These are phyloP conservation scores for Phytophthora constricta DNA, from an alignment of 352 stramenopile species.

Conservation along the genomic window DNA sequence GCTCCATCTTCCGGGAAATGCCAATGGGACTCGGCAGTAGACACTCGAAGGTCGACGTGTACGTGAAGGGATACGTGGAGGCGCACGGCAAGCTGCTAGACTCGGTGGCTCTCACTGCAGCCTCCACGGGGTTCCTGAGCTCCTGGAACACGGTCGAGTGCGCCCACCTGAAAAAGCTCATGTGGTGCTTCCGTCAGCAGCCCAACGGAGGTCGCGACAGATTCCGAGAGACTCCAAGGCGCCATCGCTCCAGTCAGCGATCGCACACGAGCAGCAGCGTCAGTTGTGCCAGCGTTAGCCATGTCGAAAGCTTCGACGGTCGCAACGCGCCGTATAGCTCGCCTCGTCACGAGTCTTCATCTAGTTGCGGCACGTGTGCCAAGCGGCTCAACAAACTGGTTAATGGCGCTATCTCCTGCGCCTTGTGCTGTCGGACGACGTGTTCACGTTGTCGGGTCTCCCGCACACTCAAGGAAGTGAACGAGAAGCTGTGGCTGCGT, in stretches of 20 bases:
- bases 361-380: slow-evolving; percentile 30
- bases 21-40: slow-evolving; percentile 21
- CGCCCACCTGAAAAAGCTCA: slow-evolving; percentile 53
- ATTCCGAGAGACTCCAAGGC: slow-evolving; percentile 1
- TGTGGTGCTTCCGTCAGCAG: slow-evolving; percentile 41
- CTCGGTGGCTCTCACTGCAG: slow-evolving; percentile 44
- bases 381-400: slow-evolving; percentile 28
- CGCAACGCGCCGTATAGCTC: not conserved
- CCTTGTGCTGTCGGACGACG: slow-evolving; percentile 23
- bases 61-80: slow-evolving; percentile 48
- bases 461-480: slow-evolving; percentile 41
- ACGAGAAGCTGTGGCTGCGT: slow-evolving; percentile 27
- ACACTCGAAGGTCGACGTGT: slow-evolving; percentile 44
- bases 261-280: slow-evolving; percentile 28
- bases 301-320: no score
- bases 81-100: slow-evolving; percentile 49
- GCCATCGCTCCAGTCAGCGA: slow-evolving; percentile 15
- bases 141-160: slow-evolving; percentile 58
- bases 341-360: slow-evolving; percentile 2
- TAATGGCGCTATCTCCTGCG: slow-evolving; percentile 16
- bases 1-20: slow-evolving; percentile 39
- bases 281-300: slow-evolving; percentile 23
- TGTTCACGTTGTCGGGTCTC: slow-evolving; percentile 37
- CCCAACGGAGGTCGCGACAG: slow-evolving; percentile 2
- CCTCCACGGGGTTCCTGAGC: slow-evolving; percentile 49